Conservation (phyloP, 2,329 filamentous ascomycete species). For the Sarocladium strictum region DNA sequence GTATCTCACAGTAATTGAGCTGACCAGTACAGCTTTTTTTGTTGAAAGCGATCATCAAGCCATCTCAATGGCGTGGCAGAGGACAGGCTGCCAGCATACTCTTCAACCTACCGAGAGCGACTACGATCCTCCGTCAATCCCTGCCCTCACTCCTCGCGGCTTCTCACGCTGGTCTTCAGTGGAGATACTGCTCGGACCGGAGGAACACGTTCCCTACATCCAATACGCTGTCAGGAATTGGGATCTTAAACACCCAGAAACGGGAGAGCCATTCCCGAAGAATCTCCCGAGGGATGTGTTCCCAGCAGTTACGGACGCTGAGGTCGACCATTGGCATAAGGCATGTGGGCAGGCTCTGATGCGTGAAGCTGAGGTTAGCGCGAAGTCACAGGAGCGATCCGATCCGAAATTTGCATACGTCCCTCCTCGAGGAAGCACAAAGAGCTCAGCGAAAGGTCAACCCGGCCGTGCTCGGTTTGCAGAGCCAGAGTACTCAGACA, state of each 20-base stretch:
- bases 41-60: conserved; percentile 64
- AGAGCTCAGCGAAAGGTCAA: background rate
- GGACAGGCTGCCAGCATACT: conserved; percentile 82
- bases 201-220: conserved; percentile 80
- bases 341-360: conserved; percentile 66
- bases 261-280: conserved; percentile 60
- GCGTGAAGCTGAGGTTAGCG: conserved; percentile 43
- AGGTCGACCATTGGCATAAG: conserved; percentile 85
- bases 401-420: conserved; percentile 32
- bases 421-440: conserved; percentile 20
- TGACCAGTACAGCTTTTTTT: conserved; percentile 57
- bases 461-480: conserved; percentile 9
- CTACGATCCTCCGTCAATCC: conserved; percentile 70
- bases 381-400: conserved; percentile 19
- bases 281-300: conserved; percentile 58
- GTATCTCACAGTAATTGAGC: background rate
- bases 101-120: conserved; percentile 70
- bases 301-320: conserved; percentile 65
- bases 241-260: conserved; percentile 67
- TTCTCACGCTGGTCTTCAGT: conserved; percentile 94
- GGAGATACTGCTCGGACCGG: conserved; percentile 78
- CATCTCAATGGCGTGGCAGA: conserved; percentile 89
- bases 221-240: conserved; percentile 76
- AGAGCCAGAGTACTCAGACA: conserved; percentile 24
- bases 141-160: conserved; percentile 74